Evolutionary conservation across 1,284 basidiomycete species (phyloP).

Genomic region (Spongiforma sp.): DNA sequence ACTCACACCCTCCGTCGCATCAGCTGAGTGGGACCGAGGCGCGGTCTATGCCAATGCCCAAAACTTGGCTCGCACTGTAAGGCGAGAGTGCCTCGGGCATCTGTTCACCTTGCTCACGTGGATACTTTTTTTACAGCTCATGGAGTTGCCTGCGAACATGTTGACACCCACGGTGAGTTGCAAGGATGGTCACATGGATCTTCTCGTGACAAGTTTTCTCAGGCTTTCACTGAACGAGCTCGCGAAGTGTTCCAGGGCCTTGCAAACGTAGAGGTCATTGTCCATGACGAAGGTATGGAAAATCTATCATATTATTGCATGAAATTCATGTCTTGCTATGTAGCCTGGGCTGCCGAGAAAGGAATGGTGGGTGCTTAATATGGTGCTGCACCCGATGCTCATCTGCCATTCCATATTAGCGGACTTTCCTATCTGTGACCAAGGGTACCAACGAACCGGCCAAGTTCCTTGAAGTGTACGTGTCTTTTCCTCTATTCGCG

Average conservation of each 20-base stretch:
- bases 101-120: slow-evolving; percentile 2
- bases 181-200: neutral
- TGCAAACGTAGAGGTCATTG: slow-evolving; percentile 71
- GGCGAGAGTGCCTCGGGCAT: slow-evolving; percentile 28
- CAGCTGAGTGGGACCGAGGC: slow-evolving; percentile 73
- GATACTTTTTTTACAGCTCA: slow-evolving; percentile 52
- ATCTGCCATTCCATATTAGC: no score
- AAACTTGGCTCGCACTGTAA: slow-evolving; percentile 82
- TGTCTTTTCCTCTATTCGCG: slow-evolving; percentile 9
- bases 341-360: slow-evolving; percentile 81
- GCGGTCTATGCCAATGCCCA: slow-evolving; percentile 79
- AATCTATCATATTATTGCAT: neutral
- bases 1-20: slow-evolving; percentile 49
- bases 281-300: slow-evolving; percentile 72
- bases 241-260: slow-evolving; percentile 71
- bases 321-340: slow-evolving; percentile 26
- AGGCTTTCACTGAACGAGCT: slow-evolving; percentile 77
- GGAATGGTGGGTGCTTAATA: slow-evolving; percentile 81
- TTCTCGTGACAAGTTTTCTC: slow-evolving; percentile 4
- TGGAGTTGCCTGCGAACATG: slow-evolving; percentile 86
- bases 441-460: slow-evolving; percentile 84
- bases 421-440: slow-evolving; percentile 88
- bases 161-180: slow-evolving; percentile 75
- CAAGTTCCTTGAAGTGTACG: slow-evolving; percentile 87
- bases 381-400: no score